Evolutionary conservation across 140 eudicot species (phyloP).

Genomic region (Oenanthe javanica): DNA sequence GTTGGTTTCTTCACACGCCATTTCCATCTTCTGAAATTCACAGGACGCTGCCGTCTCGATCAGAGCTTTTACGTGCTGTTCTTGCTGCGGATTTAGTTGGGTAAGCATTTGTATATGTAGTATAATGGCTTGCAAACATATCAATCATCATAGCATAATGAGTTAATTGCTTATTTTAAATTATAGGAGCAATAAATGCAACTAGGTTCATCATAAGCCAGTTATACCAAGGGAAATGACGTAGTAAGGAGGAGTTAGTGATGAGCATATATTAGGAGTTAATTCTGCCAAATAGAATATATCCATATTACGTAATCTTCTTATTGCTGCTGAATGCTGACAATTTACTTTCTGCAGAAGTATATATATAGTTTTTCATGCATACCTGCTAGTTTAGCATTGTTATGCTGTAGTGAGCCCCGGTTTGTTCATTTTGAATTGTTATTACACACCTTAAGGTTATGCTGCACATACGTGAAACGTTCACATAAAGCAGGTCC

Average conservation of each 20-base stretch:
- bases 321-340: neutral
- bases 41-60: constrained; percentile 88
- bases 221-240: neutral
- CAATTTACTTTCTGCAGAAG: neutral
- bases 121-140: neutral
- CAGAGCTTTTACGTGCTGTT: constrained; percentile 79
- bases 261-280: neutral
- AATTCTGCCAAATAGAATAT: neutral
- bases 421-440: neutral
- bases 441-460: neutral
- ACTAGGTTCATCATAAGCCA: neutral
- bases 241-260: neutral
- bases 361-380: neutral
- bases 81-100: constrained; percentile 97
- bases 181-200: neutral
- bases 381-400: neutral
- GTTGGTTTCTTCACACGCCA: constrained; percentile 96
- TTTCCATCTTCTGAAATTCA: constrained; percentile 96
- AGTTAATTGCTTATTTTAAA: neutral
- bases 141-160: neutral
- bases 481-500: neutral
- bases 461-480: neutral
- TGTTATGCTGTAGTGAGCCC: neutral
- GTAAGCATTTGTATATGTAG: constrained; percentile 26
- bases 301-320: neutral